phyloP scores from a whole-genome alignment of 169 alveolate species.

The Plasmodium vinckei region DNA sequence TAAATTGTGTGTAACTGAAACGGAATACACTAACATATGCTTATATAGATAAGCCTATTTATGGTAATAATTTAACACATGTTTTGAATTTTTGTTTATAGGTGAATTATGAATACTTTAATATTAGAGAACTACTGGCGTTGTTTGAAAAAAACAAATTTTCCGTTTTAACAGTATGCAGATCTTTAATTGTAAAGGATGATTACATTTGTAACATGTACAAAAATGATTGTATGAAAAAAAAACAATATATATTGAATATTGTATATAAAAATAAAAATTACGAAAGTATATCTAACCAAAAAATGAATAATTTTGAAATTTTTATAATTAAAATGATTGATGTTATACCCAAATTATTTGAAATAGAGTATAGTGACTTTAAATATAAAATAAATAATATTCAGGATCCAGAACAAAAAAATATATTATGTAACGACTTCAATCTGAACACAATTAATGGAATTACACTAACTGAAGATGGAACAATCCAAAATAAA shows the following conservation, averaged over 20 bases:
- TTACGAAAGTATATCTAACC: constrained; percentile 58
- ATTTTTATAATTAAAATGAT: constrained; percentile 65
- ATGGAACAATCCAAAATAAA: neutral
- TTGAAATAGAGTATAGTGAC: constrained; percentile 52
- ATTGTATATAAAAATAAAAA: constrained; percentile 62
- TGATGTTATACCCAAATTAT: constrained; percentile 62
- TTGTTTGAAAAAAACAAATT: constrained; percentile 36
- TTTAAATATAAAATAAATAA: constrained; percentile 11
- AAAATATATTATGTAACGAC: constrained; percentile 11
- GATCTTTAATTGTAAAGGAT: constrained; percentile 27
- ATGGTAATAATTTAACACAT: neutral
- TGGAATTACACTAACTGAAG: neutral
- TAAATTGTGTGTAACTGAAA: neutral
- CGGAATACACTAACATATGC: neutral
- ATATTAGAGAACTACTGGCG: constrained; percentile 48
- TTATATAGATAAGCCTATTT: too few species aligned
- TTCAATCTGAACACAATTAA: constrained; percentile 23
- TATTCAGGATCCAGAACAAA: neutral
- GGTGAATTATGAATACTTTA: constrained; percentile 73
- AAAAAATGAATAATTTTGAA: constrained; percentile 75
- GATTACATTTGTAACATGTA: constrained; percentile 21
- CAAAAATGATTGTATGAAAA: constrained; percentile 5
- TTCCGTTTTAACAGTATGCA: constrained; percentile 60
- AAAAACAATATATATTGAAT: constrained; percentile 27
- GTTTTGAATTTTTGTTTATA: constrained; percentile 3